Evolutionary conservation across 495 filamentous ascomycete genomes (phyloP).

Genomic region (Xylaria acuta): DNA sequence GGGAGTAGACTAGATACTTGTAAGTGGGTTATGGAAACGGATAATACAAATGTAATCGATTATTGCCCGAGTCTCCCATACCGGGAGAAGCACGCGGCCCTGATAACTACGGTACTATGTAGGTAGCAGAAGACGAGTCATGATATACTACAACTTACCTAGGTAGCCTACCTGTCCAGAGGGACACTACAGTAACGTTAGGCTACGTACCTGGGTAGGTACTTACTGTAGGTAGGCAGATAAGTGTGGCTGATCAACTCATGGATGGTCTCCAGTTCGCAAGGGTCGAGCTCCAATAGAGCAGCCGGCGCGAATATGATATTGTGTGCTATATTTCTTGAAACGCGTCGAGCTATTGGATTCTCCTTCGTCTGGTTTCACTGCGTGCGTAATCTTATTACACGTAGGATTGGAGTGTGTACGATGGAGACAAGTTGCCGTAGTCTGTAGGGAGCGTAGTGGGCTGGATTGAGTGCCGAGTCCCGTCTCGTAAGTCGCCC

Average conservation of each 20-base stretch:
- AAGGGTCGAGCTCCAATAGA: neutral
- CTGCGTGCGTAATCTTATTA: conserved; percentile 2
- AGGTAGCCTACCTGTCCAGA: too few relatives aligned
- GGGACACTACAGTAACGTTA: too few relatives aligned
- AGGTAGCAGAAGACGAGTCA: neutral
- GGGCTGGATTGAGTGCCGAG: conserved; percentile 1
- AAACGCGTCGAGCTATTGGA: conserved; percentile 11
- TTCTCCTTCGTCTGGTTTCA: conserved; percentile 8
- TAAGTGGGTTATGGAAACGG: neutral
- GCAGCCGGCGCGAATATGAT: neutral
- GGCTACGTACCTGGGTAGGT: too few relatives aligned
- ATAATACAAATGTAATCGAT: neutral
- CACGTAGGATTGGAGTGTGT: neutral
- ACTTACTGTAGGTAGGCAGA: neutral
- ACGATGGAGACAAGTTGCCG: neutral
- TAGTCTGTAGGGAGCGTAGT: neutral
- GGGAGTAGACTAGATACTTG: neutral
- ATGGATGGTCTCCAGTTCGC: conserved; percentile 4
- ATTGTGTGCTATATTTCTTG: neutral
- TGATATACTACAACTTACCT: neutral
- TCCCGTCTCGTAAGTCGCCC: neutral
- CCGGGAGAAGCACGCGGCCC: neutral
- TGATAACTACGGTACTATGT: too few relatives aligned
- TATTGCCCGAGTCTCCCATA: neutral
- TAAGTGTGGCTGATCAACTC: neutral